Base-by-base conservation (phyloP, 345 rosid genomes). In the Ailanthus altissimus region DNA sequence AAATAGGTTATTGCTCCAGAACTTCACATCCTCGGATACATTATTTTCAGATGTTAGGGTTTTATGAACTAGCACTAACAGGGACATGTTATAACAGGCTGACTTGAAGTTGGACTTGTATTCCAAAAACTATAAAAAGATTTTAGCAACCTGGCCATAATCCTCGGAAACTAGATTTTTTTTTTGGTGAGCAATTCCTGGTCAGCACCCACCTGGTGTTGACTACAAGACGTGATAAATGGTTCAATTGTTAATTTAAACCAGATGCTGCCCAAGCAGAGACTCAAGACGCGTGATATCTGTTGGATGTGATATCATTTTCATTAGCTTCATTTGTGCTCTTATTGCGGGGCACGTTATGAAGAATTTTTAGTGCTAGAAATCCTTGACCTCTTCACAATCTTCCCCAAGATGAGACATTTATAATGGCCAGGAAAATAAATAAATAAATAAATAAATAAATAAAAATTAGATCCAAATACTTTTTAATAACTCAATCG, bases 261-360 rank as follows among this genome's bases (percentile, higher is more conserved):
- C 13, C 2, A 72, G 40, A 69, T 32, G 77, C 14, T 36, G 69
- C 62, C 69, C 59, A 49, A 74, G 60, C 59, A 72, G 26, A 20
- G 23, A 16, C 26, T 26, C 21, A 72, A 59, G 26, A 62, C 69
- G 59, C 18, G 67, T 45, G 26, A 73, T 42, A 0, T 21, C 42
- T 40, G 21, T 25, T 25, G 66, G 20, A 20, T 72, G 21, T 21
- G 38, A 38, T 72, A 21, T 45, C 8, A 53, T 53, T 43, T 42
- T 66, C 16, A 11, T 43, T 28, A 11, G 2, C 15, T 67, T 67
- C 36, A 8, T 59, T 9, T 73, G 47, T 6, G 45, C 38, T 7
- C 70, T 36, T 65, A 36, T 13, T 63, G 77, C 54, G 38, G 53
- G 45, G 64, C 78, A 75, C 78, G 78, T 75, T 50, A 2, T 28